A percentile compares a stretch with the other conserved stretches of the same genome.
phyloP scores from a whole-genome alignment of 1,284 basidiomycete species.

The Singerocomus inundabilis region DNA sequence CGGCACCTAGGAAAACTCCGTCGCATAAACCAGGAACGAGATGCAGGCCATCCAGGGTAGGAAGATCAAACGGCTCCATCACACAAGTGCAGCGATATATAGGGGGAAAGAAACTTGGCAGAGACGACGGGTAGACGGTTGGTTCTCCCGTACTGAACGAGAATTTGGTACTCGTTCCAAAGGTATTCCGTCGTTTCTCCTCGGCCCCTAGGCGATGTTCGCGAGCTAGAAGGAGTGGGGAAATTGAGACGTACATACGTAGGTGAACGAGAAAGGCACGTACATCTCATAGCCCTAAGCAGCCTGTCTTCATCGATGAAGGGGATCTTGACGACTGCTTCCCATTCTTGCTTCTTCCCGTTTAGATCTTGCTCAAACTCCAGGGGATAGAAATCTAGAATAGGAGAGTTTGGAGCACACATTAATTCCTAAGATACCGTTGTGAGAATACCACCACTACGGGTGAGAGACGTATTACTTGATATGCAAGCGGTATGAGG shows the following conservation, averaged over 20 bases:
- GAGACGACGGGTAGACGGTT: constrained; percentile 80
- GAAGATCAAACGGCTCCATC: constrained; percentile 82
- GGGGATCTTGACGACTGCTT: constrained; percentile 98
- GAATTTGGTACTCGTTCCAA: constrained; percentile 82
- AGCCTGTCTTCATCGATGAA: constrained; percentile 90
- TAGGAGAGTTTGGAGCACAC: constrained; percentile 83
- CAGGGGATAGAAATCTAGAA: constrained; percentile 91
- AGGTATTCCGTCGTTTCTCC: constrained; percentile 77
- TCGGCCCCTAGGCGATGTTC: constrained; percentile 77
- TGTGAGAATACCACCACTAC: constrained; percentile 2
- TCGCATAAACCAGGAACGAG: constrained; percentile 86
- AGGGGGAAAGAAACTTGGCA: constrained; percentile 94
- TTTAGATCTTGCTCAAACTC: constrained; percentile 95
- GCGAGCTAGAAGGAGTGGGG: constrained; percentile 48
- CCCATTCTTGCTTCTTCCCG: constrained; percentile 99
- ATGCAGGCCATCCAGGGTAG: constrained; percentile 84
- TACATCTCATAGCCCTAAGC: constrained; percentile 79
- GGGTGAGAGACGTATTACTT: constrained; percentile 45
- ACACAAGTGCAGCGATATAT: constrained; percentile 80
- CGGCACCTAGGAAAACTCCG: constrained; percentile 84
- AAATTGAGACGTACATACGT: not conserved
- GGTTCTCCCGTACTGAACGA: constrained; percentile 64
- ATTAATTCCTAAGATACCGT: constrained; percentile 72
- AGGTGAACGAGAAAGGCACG: constrained; percentile 24
- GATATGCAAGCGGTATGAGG: constrained; percentile 84